Conservation (phyloP, 352 stramenopile species). For the Globisporangium alternatum region DNA sequence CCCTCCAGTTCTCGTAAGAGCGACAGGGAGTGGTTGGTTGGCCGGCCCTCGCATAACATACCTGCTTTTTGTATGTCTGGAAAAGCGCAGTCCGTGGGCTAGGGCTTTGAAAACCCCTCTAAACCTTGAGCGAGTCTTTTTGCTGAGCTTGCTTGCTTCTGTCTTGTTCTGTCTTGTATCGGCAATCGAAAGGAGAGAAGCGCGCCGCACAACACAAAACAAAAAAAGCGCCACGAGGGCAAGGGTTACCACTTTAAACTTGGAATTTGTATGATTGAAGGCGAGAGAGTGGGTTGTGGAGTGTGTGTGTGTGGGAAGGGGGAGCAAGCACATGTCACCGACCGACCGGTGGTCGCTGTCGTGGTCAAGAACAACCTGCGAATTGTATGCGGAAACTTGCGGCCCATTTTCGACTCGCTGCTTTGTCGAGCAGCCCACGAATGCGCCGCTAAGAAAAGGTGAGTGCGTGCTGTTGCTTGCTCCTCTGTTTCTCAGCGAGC, state of each 20-base stretch:
- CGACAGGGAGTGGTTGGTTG: constrained; percentile 1
- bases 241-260: background rate
- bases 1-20: too few species aligned
- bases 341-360: constrained; percentile 18
- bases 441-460: background rate
- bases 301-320: background rate
- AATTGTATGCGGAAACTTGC: constrained; percentile 14
- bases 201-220: background rate
- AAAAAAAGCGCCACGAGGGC: constrained; percentile 4
- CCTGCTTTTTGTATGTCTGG: background rate
- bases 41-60: background rate
- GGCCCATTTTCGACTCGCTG: constrained; percentile 1
- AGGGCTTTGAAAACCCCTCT: background rate
- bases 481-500: background rate
- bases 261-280: background rate
- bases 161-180: constrained; percentile 14
- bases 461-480: background rate
- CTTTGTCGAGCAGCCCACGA: constrained; percentile 5
- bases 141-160: constrained; percentile 3
- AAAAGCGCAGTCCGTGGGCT: background rate
- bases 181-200: background rate
- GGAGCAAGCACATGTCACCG: background rate
- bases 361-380: constrained; percentile 12
- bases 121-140: background rate
- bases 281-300: background rate